Percentiles rank a stretch among this genome's conserved stretches.
These are phyloP conservation scores for Ceratocystis colombiana DNA, from an alignment of 2,329 filamentous ascomycete species.

Conservation along the genomic window DNA sequence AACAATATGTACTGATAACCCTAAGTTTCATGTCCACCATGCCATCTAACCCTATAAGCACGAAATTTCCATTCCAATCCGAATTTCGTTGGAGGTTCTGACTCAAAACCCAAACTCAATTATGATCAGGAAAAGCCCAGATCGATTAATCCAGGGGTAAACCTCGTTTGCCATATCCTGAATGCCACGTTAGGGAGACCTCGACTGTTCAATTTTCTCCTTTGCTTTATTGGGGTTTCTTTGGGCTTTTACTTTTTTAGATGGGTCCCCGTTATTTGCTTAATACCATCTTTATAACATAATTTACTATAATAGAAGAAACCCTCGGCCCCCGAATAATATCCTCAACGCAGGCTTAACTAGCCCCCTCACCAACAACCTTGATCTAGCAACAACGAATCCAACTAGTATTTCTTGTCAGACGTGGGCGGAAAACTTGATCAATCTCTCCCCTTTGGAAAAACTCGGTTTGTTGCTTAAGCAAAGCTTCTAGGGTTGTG, in stretches of 20 bases:
- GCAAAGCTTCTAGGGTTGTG: background rate
- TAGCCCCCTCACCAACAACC: background rate
- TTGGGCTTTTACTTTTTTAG: background rate
- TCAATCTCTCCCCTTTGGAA: background rate
- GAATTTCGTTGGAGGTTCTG: background rate
- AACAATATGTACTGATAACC: background rate
- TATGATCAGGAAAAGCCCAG: background rate
- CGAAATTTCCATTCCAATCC: too few species aligned
- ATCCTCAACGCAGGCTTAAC: background rate
- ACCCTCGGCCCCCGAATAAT: too few species aligned
- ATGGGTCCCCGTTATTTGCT: background rate
- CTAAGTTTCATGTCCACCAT: background rate
- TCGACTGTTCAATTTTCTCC: background rate
- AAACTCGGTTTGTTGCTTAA: too few species aligned
- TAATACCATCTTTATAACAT: background rate
- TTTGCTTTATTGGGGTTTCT: background rate
- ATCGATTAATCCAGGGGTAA: slow-evolving; percentile 2
- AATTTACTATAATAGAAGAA: background rate
- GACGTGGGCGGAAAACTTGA: background rate
- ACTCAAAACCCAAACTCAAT: background rate
- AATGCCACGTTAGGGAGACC: background rate
- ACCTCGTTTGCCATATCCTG: slow-evolving; percentile 3
- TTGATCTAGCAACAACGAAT: background rate
- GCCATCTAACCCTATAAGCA: background rate
- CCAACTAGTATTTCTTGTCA: background rate